phyloP scores from a whole-genome alignment of 176 grass and related monocot species.

The Oryza officinalis region DNA sequence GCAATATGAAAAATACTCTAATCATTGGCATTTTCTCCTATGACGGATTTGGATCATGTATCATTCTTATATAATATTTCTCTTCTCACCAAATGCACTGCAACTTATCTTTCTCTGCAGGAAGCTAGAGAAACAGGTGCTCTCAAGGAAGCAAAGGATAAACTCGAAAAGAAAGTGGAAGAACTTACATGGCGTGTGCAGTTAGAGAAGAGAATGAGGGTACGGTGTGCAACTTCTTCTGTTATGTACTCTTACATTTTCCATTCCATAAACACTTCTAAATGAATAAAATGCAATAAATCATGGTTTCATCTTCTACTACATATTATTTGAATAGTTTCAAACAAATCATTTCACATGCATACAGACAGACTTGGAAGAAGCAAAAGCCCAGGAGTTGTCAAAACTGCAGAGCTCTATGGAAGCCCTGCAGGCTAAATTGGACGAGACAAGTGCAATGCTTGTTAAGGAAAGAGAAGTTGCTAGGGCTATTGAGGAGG shows the following conservation, averaged over 20 bases:
- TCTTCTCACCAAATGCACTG: not conserved
- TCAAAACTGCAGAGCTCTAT: slow-evolving; percentile 83
- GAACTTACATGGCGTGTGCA: slow-evolving; percentile 98
- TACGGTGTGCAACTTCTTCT: slow-evolving; percentile 49
- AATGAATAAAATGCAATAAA: slow-evolving; percentile 20
- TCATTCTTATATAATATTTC: slow-evolving; percentile 16
- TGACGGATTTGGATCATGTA: not conserved
- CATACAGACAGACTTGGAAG: slow-evolving; percentile 86
- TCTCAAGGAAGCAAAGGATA: slow-evolving; percentile 98
- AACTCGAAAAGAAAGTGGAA: slow-evolving; percentile 98
- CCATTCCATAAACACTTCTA: not conserved
- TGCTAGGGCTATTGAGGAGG: slow-evolving; percentile 70
- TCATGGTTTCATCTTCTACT: slow-evolving; percentile 7
- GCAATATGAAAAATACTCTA: too few relatives aligned
- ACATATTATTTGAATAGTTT: slow-evolving; percentile 38
- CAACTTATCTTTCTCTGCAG: slow-evolving; percentile 53
- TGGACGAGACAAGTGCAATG: slow-evolving; percentile 73
- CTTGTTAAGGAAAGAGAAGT: slow-evolving; percentile 84
- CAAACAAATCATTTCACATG: slow-evolving; percentile 40
- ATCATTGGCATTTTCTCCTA: slow-evolving; percentile 11
- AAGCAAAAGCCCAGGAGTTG: slow-evolving; percentile 81
- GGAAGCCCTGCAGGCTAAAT: slow-evolving; percentile 78
- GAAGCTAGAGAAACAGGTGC: slow-evolving; percentile 98
- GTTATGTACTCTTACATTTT: not conserved
- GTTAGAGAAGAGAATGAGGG: slow-evolving; percentile 90